A percentile compares a stretch with the other conserved stretches of the same genome.
Conservation (phyloP, 306 rosid genomes). For the Castanea sativa region DNA sequence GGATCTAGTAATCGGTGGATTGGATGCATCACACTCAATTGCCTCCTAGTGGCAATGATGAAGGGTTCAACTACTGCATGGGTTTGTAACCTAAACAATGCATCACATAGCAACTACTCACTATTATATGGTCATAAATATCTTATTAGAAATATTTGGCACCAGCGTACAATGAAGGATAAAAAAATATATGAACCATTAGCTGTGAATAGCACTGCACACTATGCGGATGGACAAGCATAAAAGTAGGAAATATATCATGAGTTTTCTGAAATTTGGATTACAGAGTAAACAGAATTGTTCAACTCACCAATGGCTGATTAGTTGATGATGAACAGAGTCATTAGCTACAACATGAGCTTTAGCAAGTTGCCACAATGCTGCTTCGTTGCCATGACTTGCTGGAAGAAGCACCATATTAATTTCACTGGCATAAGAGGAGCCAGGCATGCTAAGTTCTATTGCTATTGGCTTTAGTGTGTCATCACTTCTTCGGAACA, state of each 20-base stretch:
- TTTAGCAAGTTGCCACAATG: conserved; percentile 76
- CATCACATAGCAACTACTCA: neutral
- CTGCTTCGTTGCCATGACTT: conserved; percentile 53
- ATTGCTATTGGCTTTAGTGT: conserved; percentile 66
- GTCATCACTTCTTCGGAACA: conserved; percentile 56
- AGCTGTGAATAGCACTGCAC: conserved; percentile 1
- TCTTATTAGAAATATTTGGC: neutral
- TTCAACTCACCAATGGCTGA: conserved; percentile 71
- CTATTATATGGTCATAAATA: neutral
- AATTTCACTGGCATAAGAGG: conserved; percentile 16
- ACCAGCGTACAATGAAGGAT: too few relatives aligned
- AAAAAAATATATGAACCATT: neutral
- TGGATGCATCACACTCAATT: conserved; percentile 73
- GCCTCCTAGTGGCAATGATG: conserved; percentile 77
- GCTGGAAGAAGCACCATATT: conserved; percentile 48
- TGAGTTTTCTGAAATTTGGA: neutral
- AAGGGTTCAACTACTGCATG: conserved; percentile 84
- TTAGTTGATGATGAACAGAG: conserved; percentile 55
- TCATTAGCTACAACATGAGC: conserved; percentile 75
- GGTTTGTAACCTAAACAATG: conserved; percentile 51
- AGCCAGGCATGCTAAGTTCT: conserved; percentile 63
- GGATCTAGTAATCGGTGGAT: conserved; percentile 59
- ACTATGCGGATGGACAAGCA: neutral
- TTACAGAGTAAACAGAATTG: conserved; percentile 9
- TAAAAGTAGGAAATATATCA: neutral